phyloP scores from a whole-genome alignment of 163 green algal genomes.

The Coccomyxa subellipsoidea region DNA sequence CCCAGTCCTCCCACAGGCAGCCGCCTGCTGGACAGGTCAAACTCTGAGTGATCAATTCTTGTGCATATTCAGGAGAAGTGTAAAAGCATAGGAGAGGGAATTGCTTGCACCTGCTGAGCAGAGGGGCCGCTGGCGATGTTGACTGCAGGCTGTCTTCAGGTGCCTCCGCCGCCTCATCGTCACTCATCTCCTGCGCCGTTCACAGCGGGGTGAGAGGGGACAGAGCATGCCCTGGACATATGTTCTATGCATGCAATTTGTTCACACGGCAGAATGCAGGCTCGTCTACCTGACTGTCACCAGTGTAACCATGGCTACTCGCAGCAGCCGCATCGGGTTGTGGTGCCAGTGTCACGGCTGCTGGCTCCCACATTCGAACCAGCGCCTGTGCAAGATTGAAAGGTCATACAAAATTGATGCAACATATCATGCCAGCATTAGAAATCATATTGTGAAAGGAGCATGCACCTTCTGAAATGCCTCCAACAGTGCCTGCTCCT shows the following conservation, averaged over 20 bases:
- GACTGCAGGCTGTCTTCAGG: neutral
- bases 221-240: no score
- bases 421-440: no score
- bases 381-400: neutral
- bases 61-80: no score
- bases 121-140: neutral
- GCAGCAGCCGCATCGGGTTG: neutral
- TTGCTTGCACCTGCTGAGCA: neutral
- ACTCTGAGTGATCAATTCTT: no score
- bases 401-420: no score
- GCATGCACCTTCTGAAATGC: conserved; percentile 42
- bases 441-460: no score
- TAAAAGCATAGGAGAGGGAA: no score
- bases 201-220: no score
- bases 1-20: no score
- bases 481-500: conserved; percentile 52
- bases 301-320: neutral
- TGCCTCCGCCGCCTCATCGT: neutral
- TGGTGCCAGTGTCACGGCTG: neutral
- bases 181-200: neutral
- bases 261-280: neutral
- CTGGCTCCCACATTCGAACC: neutral
- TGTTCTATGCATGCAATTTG: neutral
- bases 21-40: neutral
- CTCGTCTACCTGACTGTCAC: neutral